Percentiles rank a stretch among this genome's conserved stretches.
Evolutionary conservation across 2,329 filamentous ascomycete species (phyloP).

Genomic region (Colletotrichum melonis): DNA sequence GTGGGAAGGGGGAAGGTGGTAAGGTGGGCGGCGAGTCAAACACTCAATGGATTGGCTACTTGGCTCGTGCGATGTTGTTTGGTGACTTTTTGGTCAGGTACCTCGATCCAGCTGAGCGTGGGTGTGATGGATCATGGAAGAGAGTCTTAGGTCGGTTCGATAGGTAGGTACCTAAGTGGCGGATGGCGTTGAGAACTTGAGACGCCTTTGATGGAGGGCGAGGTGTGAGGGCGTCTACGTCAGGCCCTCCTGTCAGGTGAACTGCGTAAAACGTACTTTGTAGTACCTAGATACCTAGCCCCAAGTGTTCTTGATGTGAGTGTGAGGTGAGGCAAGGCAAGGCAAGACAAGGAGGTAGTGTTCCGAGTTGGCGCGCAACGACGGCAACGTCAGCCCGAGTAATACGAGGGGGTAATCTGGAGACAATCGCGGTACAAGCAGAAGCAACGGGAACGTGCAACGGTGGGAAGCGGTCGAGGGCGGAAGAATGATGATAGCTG

Average conservation of each 20-base stretch:
- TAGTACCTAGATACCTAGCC: neutral
- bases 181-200: neutral
- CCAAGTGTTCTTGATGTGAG: neutral
- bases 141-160: neutral
- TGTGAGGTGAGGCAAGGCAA: neutral
- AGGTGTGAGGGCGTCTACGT: conserved; percentile 27
- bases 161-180: neutral
- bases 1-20: conserved; percentile 4
- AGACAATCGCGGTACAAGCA: neutral
- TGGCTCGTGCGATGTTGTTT: conserved; percentile 32
- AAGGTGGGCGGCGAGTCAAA: conserved; percentile 26
- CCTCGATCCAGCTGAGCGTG: conserved; percentile 25
- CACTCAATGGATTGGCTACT: neutral
- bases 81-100: conserved; percentile 15
- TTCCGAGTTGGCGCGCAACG: conserved; percentile 11
- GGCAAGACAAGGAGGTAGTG: conserved; percentile 8
- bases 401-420: neutral
- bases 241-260: conserved; percentile 25
- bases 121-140: neutral
- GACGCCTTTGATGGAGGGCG: conserved; percentile 8
- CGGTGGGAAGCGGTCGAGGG: conserved; percentile 8
- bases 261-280: neutral
- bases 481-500: conserved; percentile 15
- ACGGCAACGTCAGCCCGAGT: conserved; percentile 11
- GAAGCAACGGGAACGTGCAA: conserved; percentile 1